Base-by-base conservation (phyloP, 1,284 basidiomycete genomes). In the Pyrrhoderma noxium region DNA sequence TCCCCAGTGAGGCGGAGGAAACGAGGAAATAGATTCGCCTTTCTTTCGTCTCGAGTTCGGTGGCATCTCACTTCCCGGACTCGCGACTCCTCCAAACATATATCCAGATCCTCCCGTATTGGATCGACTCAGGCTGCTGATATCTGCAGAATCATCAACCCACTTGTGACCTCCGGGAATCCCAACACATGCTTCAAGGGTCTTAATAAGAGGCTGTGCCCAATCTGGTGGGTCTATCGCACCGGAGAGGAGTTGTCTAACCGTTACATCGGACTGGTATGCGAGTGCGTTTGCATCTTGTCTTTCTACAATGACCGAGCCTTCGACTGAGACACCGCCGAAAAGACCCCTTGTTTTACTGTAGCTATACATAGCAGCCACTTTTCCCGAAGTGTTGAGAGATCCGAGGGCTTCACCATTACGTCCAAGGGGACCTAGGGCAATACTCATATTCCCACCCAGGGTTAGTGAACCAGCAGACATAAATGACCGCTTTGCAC, bases 301-400 rank as follows among this genome's bases (percentile, higher is more conserved):
- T 22, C 96, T 82, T 66, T 98, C 95, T 18, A 96, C 77, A 49
- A 99, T 93, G 40, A 97, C 85, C 0, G 89, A 93, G 8, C 95
- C 95, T 74, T 98, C 94, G 34, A 98, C 70, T 8, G 90, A 93
- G 14, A 87, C 66, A 8, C 82, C 87, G 39, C 88, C 92, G 58
- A 96, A 96, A 1, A 97, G 75, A 9, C 95, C 95, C 57, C 90
- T 83, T 3, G 93, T 94, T 67, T 94, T 93, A 3, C 90, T 94
- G 67, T 99, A 99, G 58, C 86, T 90, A 68, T 95, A 93, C 93
- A 98, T 97, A 44, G 94, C 93, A 5, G 94, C 91, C 3, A 97
- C 68, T 63, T 87, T 89, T 45, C 94, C 94, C 47, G 83, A 89
- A 0, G 89, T 79, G 63, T 86, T 97, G 50, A 99, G 60, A 0